Evolutionary conservation across 2,329 filamentous ascomycete species (phyloP).

Genomic region (Penicillium polonicum): DNA sequence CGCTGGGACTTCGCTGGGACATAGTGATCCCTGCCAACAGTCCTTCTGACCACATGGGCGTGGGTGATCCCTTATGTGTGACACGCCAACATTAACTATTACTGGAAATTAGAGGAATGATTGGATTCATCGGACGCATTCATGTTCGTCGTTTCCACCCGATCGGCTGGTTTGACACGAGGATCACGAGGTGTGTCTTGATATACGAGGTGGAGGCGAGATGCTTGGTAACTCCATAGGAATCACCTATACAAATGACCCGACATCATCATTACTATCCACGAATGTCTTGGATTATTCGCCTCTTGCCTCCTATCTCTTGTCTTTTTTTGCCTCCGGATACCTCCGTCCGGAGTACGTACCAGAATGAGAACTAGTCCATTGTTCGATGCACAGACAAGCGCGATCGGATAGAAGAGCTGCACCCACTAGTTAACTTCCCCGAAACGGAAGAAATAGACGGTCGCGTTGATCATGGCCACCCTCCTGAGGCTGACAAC

Average conservation of each 20-base stretch:
- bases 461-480: constrained; percentile 19
- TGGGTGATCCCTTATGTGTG: constrained; percentile 1
- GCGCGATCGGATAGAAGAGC: constrained; percentile 2
- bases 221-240: not conserved
- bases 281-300: not conserved
- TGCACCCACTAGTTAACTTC: not conserved
- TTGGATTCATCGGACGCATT: not conserved
- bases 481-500: constrained; percentile 3
- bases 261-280: not conserved
- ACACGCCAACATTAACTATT: constrained; percentile 1
- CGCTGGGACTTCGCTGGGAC: not conserved
- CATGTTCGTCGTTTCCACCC: not conserved
- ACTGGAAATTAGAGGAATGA: not conserved
- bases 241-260: not conserved
- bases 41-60: constrained; percentile 17
- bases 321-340: not conserved
- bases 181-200: not conserved
- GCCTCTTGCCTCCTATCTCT: not conserved
- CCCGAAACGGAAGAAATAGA: constrained; percentile 24
- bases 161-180: constrained; percentile 7
- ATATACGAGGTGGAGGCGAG: not conserved
- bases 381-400: constrained; percentile 5
- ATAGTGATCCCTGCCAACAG: constrained; percentile 1
- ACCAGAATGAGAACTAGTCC: not conserved
- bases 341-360: not conserved